Evolutionary conservation across 345 rosid genomes (phyloP), one percentile per base, ranked within the genome.

Genomic region (Triadica sebifera): DNA sequence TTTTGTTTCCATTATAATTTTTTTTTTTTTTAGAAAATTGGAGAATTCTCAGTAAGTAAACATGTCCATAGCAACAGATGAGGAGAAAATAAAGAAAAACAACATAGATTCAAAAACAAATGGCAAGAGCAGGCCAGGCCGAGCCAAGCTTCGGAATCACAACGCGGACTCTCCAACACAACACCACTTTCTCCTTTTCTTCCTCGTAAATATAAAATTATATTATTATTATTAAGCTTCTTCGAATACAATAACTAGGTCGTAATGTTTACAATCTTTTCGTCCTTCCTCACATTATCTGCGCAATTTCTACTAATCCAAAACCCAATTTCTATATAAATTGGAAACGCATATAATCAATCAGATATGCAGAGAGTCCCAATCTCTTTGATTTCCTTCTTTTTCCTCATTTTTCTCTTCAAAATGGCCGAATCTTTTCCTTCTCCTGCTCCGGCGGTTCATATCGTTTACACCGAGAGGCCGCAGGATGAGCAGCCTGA

Each of bases 381-480:
- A 64, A 16, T 38, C 49, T 53, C 34, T 4, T 22, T 20, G 24
- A 12, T 64, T 59, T 39, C 53, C 2, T 0, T 51, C 52, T 24
- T 50, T 16, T 1, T 50, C 20, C 10, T 64, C 4, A n/a, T 73
- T 8, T 64, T 16, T 39, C 50, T 51, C 3, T 52, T 41, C 52
- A 24, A 56, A 16, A 74, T 74, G 77, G 71, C 77, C 0, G 71
- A 10, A 29, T 39, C 6, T 72, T 37, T n/a, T 82, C 89, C 81
- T 86, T 0, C 81, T 85, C 0, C 19, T 1, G 20, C 80, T 76
- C 69, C 68, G 12, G n/a, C 70, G 17, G 70, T 90, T 68, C 93
- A 94, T 75, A 91, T 94, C 82, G 75, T 94, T 69, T 91, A 91
- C 91, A 92, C 90, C 37, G 91, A 89, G 82, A 84, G 65, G 80